Conservation (phyloP, 331 rosid genomes). For the Cydonia oblonga region DNA sequence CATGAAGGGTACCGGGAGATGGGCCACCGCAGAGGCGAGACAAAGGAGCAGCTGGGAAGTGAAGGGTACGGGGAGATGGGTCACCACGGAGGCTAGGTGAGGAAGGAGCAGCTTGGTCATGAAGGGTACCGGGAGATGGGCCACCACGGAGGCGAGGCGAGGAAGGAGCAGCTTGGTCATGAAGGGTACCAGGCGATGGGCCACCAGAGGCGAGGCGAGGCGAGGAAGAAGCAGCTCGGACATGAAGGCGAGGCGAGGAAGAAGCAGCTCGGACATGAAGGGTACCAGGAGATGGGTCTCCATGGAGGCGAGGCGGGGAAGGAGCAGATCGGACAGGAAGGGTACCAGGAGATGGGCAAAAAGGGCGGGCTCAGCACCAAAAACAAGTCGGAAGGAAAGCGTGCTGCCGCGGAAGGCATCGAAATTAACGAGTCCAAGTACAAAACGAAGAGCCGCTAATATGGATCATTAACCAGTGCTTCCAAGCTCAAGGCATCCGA, state of each 20-base stretch:
- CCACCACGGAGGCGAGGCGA: slow-evolving; percentile 44
- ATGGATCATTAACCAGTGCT: not conserved
- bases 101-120: slow-evolving; percentile 50
- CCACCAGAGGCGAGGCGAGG: slow-evolving; percentile 37
- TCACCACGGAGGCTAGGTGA: slow-evolving; percentile 44
- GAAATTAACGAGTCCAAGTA: slow-evolving; percentile 54
- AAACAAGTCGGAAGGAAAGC: slow-evolving; percentile 44
- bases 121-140: slow-evolving; percentile 39
- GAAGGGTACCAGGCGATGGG: slow-evolving; percentile 17
- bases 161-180: too few relatives aligned
- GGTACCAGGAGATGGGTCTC: slow-evolving; percentile 40
- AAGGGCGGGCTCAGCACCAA: slow-evolving; percentile 56
- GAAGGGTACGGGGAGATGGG: slow-evolving; percentile 17
- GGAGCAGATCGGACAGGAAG: slow-evolving; percentile 51
- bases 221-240: slow-evolving; percentile 50
- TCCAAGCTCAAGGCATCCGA: not conserved
- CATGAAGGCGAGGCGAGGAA: slow-evolving; percentile 43
- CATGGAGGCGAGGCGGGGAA: slow-evolving; percentile 47
- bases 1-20: too few relatives aligned
- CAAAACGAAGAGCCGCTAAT: not conserved
- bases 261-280: slow-evolving; percentile 46
- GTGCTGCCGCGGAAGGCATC: slow-evolving; percentile 46
- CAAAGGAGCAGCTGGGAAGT: too few relatives aligned
- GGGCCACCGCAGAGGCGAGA: slow-evolving; percentile 23
- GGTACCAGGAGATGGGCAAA: slow-evolving; percentile 54